Conservation (phyloP, 345 rosid genomes). For the Eucalyptus tenuipes region DNA sequence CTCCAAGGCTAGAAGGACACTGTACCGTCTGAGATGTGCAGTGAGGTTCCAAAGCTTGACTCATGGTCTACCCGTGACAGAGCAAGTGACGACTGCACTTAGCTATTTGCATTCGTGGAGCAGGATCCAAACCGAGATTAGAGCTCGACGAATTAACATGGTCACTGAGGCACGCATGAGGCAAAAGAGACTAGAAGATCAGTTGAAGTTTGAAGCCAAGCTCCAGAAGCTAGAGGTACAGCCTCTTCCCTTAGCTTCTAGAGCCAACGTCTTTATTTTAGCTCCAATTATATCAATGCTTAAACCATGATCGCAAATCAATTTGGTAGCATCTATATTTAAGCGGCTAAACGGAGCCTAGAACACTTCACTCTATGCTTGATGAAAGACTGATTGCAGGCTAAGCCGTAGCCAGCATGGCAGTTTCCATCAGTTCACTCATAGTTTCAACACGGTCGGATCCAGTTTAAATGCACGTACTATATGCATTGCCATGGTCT, state of each 20-base stretch:
- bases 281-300: neutral
- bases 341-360: neutral
- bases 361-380: neutral
- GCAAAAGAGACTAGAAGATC: conserved; percentile 58
- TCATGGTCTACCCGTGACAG: conserved; percentile 31
- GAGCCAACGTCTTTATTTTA: neutral
- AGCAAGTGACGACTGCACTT: conserved; percentile 47
- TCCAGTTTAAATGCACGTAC: neutral
- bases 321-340: neutral
- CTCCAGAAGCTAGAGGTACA: conserved; percentile 57
- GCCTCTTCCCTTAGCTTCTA: neutral
- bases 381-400: neutral
- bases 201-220: conserved; percentile 65
- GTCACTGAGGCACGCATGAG: conserved; percentile 57
- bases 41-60: conserved; percentile 49
- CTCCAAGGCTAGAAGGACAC: conserved; percentile 44
- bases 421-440: neutral
- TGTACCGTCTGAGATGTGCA: conserved; percentile 28
- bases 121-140: conserved; percentile 50
- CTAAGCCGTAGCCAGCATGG: neutral
- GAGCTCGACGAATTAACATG: conserved; percentile 55
- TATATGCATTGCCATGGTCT: neutral
- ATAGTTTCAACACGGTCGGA: neutral
- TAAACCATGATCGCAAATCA: neutral
- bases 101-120: conserved; percentile 64